These are phyloP conservation scores for Phytophthora kernoviae DNA, from an alignment of 352 stramenopile genomes.

Conservation along the genomic window DNA sequence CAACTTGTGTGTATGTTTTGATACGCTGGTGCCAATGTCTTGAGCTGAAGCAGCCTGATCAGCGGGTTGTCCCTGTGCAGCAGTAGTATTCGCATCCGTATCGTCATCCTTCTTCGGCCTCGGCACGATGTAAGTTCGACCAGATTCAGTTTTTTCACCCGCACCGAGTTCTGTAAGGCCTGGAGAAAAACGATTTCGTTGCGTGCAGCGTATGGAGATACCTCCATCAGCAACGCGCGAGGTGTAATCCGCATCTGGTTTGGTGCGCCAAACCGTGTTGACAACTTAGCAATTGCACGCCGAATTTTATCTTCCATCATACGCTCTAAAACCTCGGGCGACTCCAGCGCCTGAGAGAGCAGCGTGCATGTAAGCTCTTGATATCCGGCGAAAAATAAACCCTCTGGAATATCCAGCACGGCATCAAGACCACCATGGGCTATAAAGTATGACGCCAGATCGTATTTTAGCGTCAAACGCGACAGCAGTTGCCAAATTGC, in stretches of 20 bases:
- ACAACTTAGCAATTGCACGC: conserved; percentile 76
- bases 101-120: conserved; percentile 34
- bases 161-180: conserved; percentile 68
- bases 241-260: conserved; percentile 84
- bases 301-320: conserved; percentile 89
- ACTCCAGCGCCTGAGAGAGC: conserved; percentile 79
- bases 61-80: background rate
- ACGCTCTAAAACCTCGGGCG: conserved; percentile 81
- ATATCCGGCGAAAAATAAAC: conserved; percentile 66
- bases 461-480: conserved; percentile 73
- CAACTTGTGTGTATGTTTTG: conserved; percentile 52
- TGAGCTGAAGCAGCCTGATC: conserved; percentile 9
- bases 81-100: conserved; percentile 10
- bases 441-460: conserved; percentile 70
- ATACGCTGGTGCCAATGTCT: conserved; percentile 25
- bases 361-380: conserved; percentile 74
- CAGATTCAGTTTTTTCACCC: conserved; percentile 84
- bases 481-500: conserved; percentile 76
- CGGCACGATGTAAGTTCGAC: conserved; percentile 76
- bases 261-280: conserved; percentile 67
- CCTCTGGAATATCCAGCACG: conserved; percentile 53
- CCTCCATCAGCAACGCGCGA: conserved; percentile 79
- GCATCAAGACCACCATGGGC: conserved; percentile 57
- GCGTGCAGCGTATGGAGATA: conserved; percentile 68
- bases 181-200: conserved; percentile 82